Percentiles rank a stretch among this genome's conserved stretches.
Evolutionary conservation across 495 filamentous ascomycete species (phyloP).

Genomic region (Neurospora tetraspora): DNA sequence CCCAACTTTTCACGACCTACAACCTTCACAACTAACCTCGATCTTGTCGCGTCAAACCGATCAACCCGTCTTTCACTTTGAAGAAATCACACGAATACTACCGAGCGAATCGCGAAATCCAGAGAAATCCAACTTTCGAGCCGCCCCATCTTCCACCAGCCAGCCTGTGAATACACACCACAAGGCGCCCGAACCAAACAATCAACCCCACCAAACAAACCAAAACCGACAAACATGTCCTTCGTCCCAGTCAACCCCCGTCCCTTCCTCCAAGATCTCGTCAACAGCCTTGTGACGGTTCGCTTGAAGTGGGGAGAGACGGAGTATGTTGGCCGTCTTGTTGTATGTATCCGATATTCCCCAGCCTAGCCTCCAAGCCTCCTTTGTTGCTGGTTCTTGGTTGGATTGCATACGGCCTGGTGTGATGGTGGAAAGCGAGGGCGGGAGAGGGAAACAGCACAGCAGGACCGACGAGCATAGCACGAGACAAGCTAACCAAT

Average conservation of each 20-base stretch:
- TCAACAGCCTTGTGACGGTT: slow-evolving; percentile 82
- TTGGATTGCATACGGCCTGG: background rate
- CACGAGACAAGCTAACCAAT: background rate
- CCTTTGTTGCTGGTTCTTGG: background rate
- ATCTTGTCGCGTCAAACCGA: background rate
- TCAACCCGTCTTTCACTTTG: background rate
- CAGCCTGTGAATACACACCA: background rate
- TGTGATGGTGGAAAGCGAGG: background rate
- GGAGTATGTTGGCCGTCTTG: slow-evolving; percentile 87
- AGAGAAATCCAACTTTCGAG: background rate
- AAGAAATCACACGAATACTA: background rate
- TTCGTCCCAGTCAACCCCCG: slow-evolving; percentile 27
- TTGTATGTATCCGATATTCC: slow-evolving; percentile 27
- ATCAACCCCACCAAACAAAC: background rate
- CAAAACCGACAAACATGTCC: slow-evolving; percentile 12
- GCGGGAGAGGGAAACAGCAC: background rate
- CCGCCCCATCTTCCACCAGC: background rate
- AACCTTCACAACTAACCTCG: background rate
- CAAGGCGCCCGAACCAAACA: background rate
- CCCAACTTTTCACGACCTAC: background rate
- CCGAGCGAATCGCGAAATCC: background rate
- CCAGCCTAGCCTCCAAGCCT: too few relatives aligned
- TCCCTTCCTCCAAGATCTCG: slow-evolving; percentile 31
- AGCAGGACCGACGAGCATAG: background rate
- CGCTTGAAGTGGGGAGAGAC: slow-evolving; percentile 96